Evolutionary conservation across 176 grass and related monocot genomes (phyloP).

Genomic region (Oryza punctata): DNA sequence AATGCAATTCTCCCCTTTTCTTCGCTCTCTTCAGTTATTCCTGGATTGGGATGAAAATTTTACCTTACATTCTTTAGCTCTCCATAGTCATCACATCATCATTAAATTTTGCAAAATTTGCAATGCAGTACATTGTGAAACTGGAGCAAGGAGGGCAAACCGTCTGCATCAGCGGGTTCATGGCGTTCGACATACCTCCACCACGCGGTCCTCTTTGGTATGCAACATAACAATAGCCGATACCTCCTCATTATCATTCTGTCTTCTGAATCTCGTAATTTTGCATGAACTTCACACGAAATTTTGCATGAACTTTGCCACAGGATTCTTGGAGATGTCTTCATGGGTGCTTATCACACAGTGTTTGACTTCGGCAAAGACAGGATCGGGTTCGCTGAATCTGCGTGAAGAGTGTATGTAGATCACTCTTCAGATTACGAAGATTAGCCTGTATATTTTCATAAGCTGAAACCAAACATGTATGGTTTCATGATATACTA

Average conservation of each 20-base stretch:
- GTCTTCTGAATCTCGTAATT: background rate
- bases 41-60: background rate
- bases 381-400: constrained; percentile 77
- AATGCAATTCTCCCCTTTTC: background rate
- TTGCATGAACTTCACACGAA: background rate
- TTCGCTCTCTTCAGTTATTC: background rate
- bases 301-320: constrained; percentile 1
- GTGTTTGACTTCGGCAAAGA: constrained; percentile 85
- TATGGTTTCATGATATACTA: background rate
- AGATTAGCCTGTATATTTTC: no score
- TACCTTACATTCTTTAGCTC: background rate
- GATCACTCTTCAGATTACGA: no score
- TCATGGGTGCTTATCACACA: constrained; percentile 96
- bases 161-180: constrained; percentile 88
- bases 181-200: constrained; percentile 82
- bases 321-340: constrained; percentile 99
- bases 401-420: constrained; percentile 40
- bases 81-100: background rate
- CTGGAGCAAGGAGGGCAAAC: constrained; percentile 64
- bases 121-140: constrained; percentile 80
- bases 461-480: constrained; percentile 1
- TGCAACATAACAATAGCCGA: background rate
- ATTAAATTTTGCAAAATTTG: constrained; percentile 3
- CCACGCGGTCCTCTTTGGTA: constrained; percentile 91
- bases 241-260: background rate